Conservation (phyloP, 208 protist genomes). For the Acanthamoeba triangularis region DNA sequence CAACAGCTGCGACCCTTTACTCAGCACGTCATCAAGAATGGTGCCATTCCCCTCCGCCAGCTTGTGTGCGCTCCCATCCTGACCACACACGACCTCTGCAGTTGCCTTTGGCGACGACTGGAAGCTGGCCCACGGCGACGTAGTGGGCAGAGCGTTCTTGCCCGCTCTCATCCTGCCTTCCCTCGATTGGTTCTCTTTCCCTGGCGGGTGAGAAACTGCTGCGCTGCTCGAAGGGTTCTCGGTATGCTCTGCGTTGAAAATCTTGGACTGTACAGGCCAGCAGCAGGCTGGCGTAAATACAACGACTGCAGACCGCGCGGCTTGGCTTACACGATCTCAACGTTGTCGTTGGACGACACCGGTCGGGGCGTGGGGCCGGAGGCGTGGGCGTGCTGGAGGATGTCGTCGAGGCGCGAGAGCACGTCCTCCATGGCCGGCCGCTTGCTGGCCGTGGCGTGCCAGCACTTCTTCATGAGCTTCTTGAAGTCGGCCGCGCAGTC, state of each 20-base stretch:
- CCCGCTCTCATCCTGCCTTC: slow-evolving; percentile 16
- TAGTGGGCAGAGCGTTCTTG: neutral
- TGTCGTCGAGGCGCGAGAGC: neutral
- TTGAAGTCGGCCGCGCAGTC: slow-evolving; percentile 4
- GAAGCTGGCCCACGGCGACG: slow-evolving; percentile 27
- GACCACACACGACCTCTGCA: neutral
- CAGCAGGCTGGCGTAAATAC: neutral
- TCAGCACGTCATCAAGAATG: slow-evolving; percentile 9
- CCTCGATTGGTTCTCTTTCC: slow-evolving; percentile 39
- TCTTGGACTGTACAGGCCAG: neutral
- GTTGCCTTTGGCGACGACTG: slow-evolving; percentile 53
- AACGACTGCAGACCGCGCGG: neutral
- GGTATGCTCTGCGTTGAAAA: neutral
- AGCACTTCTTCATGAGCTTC: slow-evolving; percentile 50
- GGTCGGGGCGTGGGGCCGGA: neutral
- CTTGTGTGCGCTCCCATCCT: neutral
- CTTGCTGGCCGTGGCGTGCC: neutral
- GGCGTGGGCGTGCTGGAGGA: neutral
- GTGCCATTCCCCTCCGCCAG: neutral
- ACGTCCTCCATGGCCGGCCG: neutral
- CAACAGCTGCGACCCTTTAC: slow-evolving; percentile 26
- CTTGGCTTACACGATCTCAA: neutral
- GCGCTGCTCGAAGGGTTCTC: neutral
- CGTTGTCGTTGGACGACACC: neutral
- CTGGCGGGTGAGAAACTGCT: neutral